Conservation (phyloP, 2,329 filamentous ascomycete species). For the Ceratocystis variospora region DNA sequence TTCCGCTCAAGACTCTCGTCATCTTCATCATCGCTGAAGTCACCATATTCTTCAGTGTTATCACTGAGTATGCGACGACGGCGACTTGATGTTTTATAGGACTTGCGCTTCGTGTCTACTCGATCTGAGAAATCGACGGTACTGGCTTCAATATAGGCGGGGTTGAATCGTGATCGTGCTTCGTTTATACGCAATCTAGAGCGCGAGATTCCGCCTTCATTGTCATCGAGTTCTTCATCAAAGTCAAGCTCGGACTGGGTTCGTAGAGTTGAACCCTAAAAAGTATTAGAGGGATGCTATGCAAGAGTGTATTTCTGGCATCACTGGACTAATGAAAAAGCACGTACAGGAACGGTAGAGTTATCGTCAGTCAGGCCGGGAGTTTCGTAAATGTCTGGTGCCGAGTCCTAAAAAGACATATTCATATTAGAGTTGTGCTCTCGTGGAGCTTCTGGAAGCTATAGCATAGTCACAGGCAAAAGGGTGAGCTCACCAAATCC, state of each 20-base stretch:
- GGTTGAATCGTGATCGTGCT: slow-evolving; percentile 67
- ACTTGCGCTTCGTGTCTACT: slow-evolving; percentile 66
- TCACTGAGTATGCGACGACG: slow-evolving; percentile 49
- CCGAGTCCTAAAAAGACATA: slow-evolving; percentile 52
- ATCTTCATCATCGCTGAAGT: slow-evolving; percentile 59
- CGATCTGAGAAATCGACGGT: slow-evolving; percentile 84
- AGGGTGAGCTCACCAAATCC: slow-evolving; percentile 48
- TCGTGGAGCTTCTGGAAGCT: slow-evolving; percentile 20
- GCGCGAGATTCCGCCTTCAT: slow-evolving; percentile 56
- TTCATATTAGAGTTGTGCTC: slow-evolving; percentile 5
- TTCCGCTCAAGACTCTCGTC: slow-evolving; percentile 61
- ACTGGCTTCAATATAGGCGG: slow-evolving; percentile 59
- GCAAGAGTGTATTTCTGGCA: background rate
- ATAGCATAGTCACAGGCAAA: slow-evolving; percentile 17
- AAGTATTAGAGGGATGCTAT: background rate
- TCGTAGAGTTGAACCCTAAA: slow-evolving; percentile 40
- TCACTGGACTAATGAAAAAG: background rate
- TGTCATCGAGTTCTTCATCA: slow-evolving; percentile 48
- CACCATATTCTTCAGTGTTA: slow-evolving; percentile 53
- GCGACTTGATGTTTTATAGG: slow-evolving; percentile 63
- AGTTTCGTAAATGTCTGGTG: slow-evolving; percentile 93
- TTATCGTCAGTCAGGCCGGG: slow-evolving; percentile 83
- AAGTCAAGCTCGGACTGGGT: slow-evolving; percentile 50
- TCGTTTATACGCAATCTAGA: slow-evolving; percentile 62
- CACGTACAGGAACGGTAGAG: slow-evolving; percentile 63